phyloP scores from a whole-genome alignment of 208 protist genomes.

The Wallacemonas sp. region DNA sequence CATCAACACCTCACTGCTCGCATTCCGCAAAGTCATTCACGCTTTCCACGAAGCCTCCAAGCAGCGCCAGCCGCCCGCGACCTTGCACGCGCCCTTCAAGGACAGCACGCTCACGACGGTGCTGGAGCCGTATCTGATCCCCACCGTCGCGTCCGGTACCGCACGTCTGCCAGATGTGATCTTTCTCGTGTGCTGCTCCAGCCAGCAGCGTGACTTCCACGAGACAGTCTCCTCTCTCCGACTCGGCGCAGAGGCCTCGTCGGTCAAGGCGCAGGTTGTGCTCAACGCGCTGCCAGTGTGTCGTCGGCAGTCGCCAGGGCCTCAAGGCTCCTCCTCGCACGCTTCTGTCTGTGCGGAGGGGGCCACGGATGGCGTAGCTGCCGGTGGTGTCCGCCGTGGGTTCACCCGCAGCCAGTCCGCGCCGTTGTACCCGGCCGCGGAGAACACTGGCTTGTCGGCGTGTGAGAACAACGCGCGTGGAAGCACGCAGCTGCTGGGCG shows the following conservation, averaged over 20 bases:
- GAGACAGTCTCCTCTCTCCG: conserved; percentile 74
- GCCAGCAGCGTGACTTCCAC: conserved; percentile 52
- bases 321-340: background rate
- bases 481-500: too few species aligned
- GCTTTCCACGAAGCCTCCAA: conserved; percentile 27
- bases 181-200: conserved; percentile 71
- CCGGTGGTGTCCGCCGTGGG: too few species aligned
- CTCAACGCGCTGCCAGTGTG: conserved; percentile 26
- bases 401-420: background rate
- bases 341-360: background rate
- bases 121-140: conserved; percentile 61
- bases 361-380: too few species aligned
- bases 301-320: background rate
- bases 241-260: conserved; percentile 66
- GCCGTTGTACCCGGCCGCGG: background rate
- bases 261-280: conserved; percentile 33
- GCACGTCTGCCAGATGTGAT: conserved; percentile 14
- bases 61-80: conserved; percentile 9
- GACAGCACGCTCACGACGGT: conserved; percentile 69
- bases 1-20: conserved; percentile 86
- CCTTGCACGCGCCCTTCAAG: conserved; percentile 57
- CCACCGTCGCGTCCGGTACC: conserved; percentile 1
- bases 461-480: too few species aligned
- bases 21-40: conserved; percentile 78
- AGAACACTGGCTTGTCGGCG: background rate